Evolutionary conservation across 768 basidiomycete species (phyloP), one percentile per base, ranked within the genome.

Genomic region (Phaeotremella skinneri): DNA sequence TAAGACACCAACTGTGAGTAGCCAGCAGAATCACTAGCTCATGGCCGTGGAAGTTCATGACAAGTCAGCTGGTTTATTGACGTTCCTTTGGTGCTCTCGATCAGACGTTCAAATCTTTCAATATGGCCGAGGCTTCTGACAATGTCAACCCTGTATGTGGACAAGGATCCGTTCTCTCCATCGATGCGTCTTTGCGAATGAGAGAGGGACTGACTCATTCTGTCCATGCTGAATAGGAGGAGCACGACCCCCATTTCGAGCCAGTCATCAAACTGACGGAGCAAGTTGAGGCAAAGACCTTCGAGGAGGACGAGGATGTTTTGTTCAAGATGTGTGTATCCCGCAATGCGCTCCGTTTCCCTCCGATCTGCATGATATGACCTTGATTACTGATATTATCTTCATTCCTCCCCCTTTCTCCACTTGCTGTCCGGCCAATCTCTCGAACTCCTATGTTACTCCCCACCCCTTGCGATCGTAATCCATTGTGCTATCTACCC

Each of bases 231-330:
- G n/a, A n/a, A 56, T 81, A 85, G 60, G 91, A 94, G 78, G 90
- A 92, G 79, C 72, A 82, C 80, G 91, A 94, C 79, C 83, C 84
- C 68, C 89, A 92, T 69, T 98, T 91, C 79, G 93, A 96, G 80
- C 96, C 96, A 51, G 90, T 98, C 61, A 87, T 96, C 81, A 90
- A 85, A 79, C 89, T 98, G 79, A 94, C 91, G 6, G 89, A 99
- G 79, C 86, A 90, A 76, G 89, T 99, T 62, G 90, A 92, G 76
- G 87, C 86, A 56, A 93, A 93, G 85, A 98, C 94, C 5, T 80
- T 83, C 74, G 96, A 99, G 78, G 96, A 98, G 76, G 87, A 94
- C 68, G 96, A 99, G 78, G 84, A 89, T 27, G 84, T 87, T 27
- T 80, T 89, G 64, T 97, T 97, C 85, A 98, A 98, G 83, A 90